Base-by-base conservation (phyloP, 192 early-diverging fungal species). In the Jimgerdemannia lactiflua region DNA sequence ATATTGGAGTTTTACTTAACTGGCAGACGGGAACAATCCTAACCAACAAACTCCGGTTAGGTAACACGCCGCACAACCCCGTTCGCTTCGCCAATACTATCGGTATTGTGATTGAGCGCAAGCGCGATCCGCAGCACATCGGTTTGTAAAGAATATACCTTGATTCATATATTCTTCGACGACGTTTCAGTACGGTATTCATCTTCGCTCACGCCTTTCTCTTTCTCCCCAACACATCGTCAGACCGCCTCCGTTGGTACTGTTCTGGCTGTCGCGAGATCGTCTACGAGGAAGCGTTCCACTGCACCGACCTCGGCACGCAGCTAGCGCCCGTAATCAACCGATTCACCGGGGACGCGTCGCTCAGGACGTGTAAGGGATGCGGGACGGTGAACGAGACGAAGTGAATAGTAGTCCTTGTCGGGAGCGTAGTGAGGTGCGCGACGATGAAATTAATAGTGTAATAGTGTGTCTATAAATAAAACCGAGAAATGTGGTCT, bases 221-320 rank as follows among this genome's bases (percentile, higher is more conserved):
- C 41, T 71, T 67, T 72, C 39, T 7, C 11, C 43, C 4, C 43
- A 70, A 10, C 9, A 14, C 20, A 17, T 71, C n/a, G 41, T 64
- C 82, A 92, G 98, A 99, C 87, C 83, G 86, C 0, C 80, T 99
- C 78, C 86, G 94, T 74, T 99, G 98, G 98, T 99, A 99, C 85
- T 99, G 98, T 82, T 63, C 68, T 39, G 41, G 82, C 42, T 99
- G 98, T 82, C 84, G 86, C 49, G 79, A 82, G 41, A 89, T 98
- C 65, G 93, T 99, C 1, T 94, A 97, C 83, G 89, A 96, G 79
- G 95, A 93, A 77, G 85, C 89, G 54, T 99, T 99, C 85, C 85
- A 96, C 77, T 98, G 97, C 79, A 85, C 85, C 20, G 93, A 98
- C 78, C 87, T 99, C 66, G 96, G 96, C 17, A 86, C 82, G 42